Base-by-base conservation (phyloP, 2,329 filamentous ascomycete species). In the Hysterium pulicare region DNA sequence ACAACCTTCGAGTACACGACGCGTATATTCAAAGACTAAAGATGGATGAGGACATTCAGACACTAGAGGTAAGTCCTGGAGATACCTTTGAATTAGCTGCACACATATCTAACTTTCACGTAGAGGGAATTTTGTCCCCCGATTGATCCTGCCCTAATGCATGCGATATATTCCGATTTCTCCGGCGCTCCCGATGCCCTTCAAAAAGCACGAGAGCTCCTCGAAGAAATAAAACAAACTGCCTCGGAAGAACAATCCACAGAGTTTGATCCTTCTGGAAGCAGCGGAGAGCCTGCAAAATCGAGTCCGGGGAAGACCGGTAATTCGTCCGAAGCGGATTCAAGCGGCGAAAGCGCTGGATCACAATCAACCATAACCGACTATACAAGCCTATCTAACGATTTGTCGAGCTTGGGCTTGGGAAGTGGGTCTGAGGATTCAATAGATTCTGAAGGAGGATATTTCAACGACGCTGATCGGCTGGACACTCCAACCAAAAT, bases 191-290 rank as follows among this genome's bases (percentile, higher is more conserved):
- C 80, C 17, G 54, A 75, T 0, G 62, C 68, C 1, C 71, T 82
- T 32, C 58, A 75, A 2, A 68, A 72, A 8, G 81, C 83, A 2
- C 76, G 77, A 22, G 60, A 70, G n/a, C 74, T 77, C 0, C 73
- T 96, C 1, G 74, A 85, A n/a, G 64, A 69, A 1, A 68, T 96
- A 11, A 85, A 84, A 39, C 71, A 79, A 22, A 71, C 77, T 44
- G 88, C 86, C 1, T 62, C 71, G 0, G 67, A 70, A 1, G 85
- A 93, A 60, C 87, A 93, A 57, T 78, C 82, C 13, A 82, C 80
- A 8, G 83, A 82, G 0, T 95, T 95, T 58, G 88, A 93, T 51
- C 80, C 87, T 0, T 88, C 86, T 23, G 88, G 86, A 2, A 79
- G 84, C 20, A 78, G 82, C 21, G 77, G 75, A 10, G 54, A 48